Percentiles rank a stretch among this genome's conserved stretches.
Conservation (phyloP, 192 early-diverging fungal species). For the Podila verticillata region DNA sequence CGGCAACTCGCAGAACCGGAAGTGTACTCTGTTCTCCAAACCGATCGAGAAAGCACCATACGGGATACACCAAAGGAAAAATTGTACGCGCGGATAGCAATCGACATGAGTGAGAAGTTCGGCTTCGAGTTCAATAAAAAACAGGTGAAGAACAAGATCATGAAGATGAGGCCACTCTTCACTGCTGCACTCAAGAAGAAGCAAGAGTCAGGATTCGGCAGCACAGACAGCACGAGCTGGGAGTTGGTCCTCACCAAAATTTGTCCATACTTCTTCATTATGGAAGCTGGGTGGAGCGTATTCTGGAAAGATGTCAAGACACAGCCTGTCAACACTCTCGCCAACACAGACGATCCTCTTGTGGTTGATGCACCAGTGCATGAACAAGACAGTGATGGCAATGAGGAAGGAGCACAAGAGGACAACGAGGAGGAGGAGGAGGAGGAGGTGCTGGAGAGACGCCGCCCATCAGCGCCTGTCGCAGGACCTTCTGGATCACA, state of each 20-base stretch:
- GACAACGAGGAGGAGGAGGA: not conserved
- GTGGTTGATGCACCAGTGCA: not conserved
- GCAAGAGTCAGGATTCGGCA: constrained; percentile 4
- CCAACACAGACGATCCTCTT: not conserved
- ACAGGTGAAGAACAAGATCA: too few relatives aligned
- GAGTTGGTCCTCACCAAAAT: not conserved
- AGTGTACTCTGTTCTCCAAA: too few relatives aligned
- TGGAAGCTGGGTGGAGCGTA: not conserved
- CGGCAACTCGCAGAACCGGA: too few relatives aligned
- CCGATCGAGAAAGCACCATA: too few relatives aligned
- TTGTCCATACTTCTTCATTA: constrained; percentile 1
- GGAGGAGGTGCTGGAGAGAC: not conserved
- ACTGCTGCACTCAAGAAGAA: too few relatives aligned
- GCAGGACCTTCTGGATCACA: too few relatives aligned
- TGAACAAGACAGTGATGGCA: not conserved
- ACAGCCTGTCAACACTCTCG: not conserved
- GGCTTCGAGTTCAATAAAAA: too few relatives aligned
- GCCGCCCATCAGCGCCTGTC: too few relatives aligned
- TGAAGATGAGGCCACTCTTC: too few relatives aligned
- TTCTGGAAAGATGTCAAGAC: not conserved
- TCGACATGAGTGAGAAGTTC: too few relatives aligned
- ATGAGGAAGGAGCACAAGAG: not conserved
- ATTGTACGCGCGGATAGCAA: too few relatives aligned
- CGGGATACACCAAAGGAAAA: too few relatives aligned
- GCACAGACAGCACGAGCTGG: not conserved